Base-by-base conservation (phyloP, 2,329 filamentous ascomycete genomes). In the Myriosclerotinia scirpicola region DNA sequence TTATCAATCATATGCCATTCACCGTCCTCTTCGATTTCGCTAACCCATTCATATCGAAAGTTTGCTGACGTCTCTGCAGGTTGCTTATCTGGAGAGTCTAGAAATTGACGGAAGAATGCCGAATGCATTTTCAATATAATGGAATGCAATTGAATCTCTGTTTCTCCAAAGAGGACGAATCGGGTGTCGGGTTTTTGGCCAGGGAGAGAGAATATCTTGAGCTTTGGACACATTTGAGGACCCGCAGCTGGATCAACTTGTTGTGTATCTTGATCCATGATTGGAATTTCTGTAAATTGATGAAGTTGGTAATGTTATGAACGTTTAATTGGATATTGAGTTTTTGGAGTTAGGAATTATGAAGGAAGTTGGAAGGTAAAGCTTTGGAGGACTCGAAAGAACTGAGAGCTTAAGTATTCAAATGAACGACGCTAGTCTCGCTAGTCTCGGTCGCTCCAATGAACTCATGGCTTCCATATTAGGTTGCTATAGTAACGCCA, bases 1-100 rank as follows among this genome's bases (percentile, higher is more conserved):
- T 42, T 44, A 5, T 64, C 61, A 38, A 67, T 68, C 36, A 71
- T 20, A 12, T 60, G 67, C 70, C 70, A 70, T 36, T 34, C 50
- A 4, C 67, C 67, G 54, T 71, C 67, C 12, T 59, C 34, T 22
- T 71, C 69, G 48, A 68, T 53, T 4, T 68, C 67, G 3, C 68
- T 68, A 14, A 69, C 61, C 61, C 67, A 71, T 9, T 71, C 69
- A 40, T 71, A 71, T 30, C 52, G 54, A 36, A 62, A 63, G 22
- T 20, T 12, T 30, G 36, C 60, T 14, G 38, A 30, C 1, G 36
- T 8, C 2, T 20, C 38, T 14, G 34, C 56, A 22, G 30, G 14
- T 7, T 48, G 6, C 34, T 54, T 42, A 38, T 54, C 60, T 20
- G 60, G 48, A 15, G 60, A 63, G 9, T 63, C 60, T 14, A 54